A percentile compares a stretch with the other conserved stretches of the same genome.
Conservation (phyloP, 139 green algal genomes). For the Chlamydomonas schloesseri region DNA sequence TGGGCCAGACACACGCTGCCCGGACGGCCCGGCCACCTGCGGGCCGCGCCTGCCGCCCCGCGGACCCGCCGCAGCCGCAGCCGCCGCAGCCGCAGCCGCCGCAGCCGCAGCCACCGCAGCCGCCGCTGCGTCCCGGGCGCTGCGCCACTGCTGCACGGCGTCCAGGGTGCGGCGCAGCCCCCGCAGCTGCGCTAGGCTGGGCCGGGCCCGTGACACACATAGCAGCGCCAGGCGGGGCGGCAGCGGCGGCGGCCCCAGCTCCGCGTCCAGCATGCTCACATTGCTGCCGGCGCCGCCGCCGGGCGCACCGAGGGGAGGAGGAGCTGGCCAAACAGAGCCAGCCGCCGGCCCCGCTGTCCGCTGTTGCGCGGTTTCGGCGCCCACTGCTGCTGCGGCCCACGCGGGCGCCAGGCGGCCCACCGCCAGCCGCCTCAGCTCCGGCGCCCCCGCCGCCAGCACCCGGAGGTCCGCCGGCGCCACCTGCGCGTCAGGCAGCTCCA, state of each 20-base stretch:
- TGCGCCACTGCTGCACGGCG: neutral
- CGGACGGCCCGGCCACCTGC: too few species aligned
- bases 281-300: neutral
- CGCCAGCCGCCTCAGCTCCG: neutral
- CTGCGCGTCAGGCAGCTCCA: conserved; percentile 11
- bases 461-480: neutral
- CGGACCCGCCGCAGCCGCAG: neutral
- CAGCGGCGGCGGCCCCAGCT: conserved; percentile 4
- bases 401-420: neutral
- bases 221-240: neutral
- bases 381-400: too few species aligned
- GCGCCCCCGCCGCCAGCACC: neutral
- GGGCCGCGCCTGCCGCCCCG: too few species aligned
- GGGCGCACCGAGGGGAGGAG: too few species aligned
- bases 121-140: neutral
- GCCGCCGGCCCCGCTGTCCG: too few species aligned
- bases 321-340: too few species aligned
- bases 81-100: neutral
- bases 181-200: neutral
- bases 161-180: neutral
- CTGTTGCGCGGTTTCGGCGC: too few species aligned
- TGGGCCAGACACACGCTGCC: too few species aligned
- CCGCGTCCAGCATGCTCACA: too few species aligned
- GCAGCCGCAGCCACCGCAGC: neutral
- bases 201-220: neutral